Conservation (phyloP, 345 rosid species). For the Euphorbia lathyris region DNA sequence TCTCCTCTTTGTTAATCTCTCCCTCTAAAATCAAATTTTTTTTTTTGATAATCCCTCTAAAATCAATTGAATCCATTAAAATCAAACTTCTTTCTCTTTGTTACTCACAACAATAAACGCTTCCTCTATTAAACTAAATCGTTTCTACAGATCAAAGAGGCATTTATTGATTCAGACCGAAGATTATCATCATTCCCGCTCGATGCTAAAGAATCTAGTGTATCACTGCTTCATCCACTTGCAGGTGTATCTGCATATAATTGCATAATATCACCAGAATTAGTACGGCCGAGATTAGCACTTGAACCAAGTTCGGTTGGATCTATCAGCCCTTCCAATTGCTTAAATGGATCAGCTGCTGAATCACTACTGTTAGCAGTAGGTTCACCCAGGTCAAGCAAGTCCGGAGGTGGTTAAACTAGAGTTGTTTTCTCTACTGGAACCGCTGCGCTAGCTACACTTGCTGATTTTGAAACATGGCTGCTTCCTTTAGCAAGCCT, state of each 20-base stretch:
- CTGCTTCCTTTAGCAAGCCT: conserved; percentile 47
- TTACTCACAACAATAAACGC: no score
- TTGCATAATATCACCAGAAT: conserved; percentile 48
- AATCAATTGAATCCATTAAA: no score
- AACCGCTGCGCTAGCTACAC: conserved; percentile 9
- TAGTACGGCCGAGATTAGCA: conserved; percentile 22
- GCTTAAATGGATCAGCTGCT: conserved; percentile 70
- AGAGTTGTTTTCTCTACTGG: conserved; percentile 36
- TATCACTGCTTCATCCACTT: conserved; percentile 22
- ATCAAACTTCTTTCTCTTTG: no score
- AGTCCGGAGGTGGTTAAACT: conserved; percentile 71
- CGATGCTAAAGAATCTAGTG: conserved; percentile 7
- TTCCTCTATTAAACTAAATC: no score
- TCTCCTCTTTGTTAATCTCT: no score
- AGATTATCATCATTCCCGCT: conserved; percentile 23
- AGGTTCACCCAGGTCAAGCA: conserved; percentile 86
- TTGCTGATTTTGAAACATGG: conserved; percentile 28
- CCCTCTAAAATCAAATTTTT: no score
- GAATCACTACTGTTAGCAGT: conserved; percentile 33
- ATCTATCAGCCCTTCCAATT: conserved; percentile 81
- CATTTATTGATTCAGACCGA: conserved; percentile 30
- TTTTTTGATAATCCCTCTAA: no score
- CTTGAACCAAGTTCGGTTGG: conserved; percentile 27
- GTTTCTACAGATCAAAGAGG: no score
- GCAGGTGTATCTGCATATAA: conserved; percentile 43